Conservation (phyloP, 1,284 basidiomycete species). For the Papiliotrema laurentii region DNA sequence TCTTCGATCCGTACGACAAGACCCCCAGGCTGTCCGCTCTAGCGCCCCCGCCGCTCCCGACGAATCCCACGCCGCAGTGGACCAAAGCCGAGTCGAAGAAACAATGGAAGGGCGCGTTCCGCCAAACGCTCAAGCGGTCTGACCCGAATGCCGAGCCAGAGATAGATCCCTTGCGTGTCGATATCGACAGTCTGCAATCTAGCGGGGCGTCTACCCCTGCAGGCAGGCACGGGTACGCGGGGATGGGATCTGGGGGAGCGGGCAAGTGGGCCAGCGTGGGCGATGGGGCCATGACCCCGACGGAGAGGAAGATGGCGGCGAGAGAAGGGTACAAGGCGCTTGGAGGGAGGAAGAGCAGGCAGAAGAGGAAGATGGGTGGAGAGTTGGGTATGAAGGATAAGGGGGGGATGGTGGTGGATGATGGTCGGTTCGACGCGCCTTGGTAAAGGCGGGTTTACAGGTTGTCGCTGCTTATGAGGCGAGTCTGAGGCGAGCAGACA, state of each 20-base stretch:
- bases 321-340: conserved; percentile 83
- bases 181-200: conserved; percentile 40
- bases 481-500: too few species aligned
- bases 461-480: too few species aligned
- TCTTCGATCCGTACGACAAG: conserved; percentile 49
- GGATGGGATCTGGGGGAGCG: conserved; percentile 34
- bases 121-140: conserved; percentile 33
- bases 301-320: conserved; percentile 72
- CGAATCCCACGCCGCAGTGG: conserved; percentile 40
- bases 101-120: conserved; percentile 40
- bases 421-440: conserved; percentile 41
- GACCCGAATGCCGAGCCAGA: conserved; percentile 33
- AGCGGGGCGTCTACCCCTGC: conserved; percentile 70
- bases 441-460: conserved; percentile 19
- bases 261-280: conserved; percentile 28
- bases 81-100: conserved; percentile 49
- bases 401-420: conserved; percentile 34
- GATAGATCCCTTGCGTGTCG: conserved; percentile 38
- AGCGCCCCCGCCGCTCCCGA: conserved; percentile 53
- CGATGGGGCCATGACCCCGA: conserved; percentile 50
- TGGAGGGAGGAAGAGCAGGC: conserved; percentile 68
- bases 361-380: conserved; percentile 55
- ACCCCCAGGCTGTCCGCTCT: conserved; percentile 48
- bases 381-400: conserved; percentile 38
- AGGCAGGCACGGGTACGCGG: conserved; percentile 43